Evolutionary conservation across 495 filamentous ascomycete species (phyloP).

Genomic region (Podospora bellae-mahoneyi): DNA sequence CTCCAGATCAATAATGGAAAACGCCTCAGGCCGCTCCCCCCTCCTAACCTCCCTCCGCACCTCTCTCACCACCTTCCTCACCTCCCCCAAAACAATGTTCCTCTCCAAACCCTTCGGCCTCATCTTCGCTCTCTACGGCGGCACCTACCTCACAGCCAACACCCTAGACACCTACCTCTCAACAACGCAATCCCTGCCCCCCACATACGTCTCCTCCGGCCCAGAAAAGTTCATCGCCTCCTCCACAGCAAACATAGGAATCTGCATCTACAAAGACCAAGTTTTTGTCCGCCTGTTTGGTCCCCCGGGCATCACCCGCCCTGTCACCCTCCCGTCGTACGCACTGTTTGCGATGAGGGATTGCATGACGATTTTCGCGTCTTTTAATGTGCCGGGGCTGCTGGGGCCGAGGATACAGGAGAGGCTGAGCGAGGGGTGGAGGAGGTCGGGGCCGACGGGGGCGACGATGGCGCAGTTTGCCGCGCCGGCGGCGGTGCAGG

Average conservation of each 20-base stretch:
- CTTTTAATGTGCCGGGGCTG: conserved; percentile 83
- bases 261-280: conserved; percentile 92
- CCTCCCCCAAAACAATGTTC: conserved; percentile 67
- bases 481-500: conserved; percentile 76
- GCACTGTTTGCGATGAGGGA: conserved; percentile 79
- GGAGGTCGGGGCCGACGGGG: conserved; percentile 36
- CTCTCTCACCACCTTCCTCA: conserved; percentile 61
- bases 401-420: conserved; percentile 63
- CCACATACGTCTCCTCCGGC: conserved; percentile 62
- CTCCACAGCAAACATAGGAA: conserved; percentile 75
- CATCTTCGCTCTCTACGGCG: conserved; percentile 83
- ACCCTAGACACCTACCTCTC: conserved; percentile 75
- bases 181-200: conserved; percentile 55
- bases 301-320: conserved; percentile 45
- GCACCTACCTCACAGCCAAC: conserved; percentile 91
- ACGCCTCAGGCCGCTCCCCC: conserved; percentile 78
- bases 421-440: conserved; percentile 48
- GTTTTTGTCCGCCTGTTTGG: conserved; percentile 83
- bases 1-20: conserved; percentile 85
- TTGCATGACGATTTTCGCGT: conserved; percentile 87
- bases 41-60: conserved; percentile 62
- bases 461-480: conserved; percentile 72
- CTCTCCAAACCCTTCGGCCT: conserved; percentile 79
- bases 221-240: conserved; percentile 81
- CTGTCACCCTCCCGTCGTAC: conserved; percentile 63